Conservation (phyloP, 129 eudicot genomes). For the sunflower (Helianthus annuus) region HanXRQr2.0-SUNRISE NC_035440.2:6134067-6134566, state of each 20-base stretch:
- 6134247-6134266: neutral
- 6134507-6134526: no score
- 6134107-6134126: neutral
- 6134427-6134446: no score
- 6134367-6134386: neutral
- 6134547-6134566: no score
- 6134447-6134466: no score
- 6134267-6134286: neutral
- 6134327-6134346: slow-evolving; percentile 5
- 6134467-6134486: no score
- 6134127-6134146: neutral
- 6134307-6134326: neutral
- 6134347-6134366: slow-evolving; percentile 20
- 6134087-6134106: neutral
- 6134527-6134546: no score
- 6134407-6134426: slow-evolving; percentile 3
- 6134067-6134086: neutral
- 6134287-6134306: slow-evolving; percentile 6
- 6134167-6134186: neutral
- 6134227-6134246: neutral
- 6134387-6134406: neutral
- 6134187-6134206: neutral
- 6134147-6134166: neutral
- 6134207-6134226: slow-evolving; percentile 1
- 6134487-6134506: no score